Base-by-base conservation (phyloP, 177 flowering plant genomes). In the Tripterygium wilfordii region DNA sequence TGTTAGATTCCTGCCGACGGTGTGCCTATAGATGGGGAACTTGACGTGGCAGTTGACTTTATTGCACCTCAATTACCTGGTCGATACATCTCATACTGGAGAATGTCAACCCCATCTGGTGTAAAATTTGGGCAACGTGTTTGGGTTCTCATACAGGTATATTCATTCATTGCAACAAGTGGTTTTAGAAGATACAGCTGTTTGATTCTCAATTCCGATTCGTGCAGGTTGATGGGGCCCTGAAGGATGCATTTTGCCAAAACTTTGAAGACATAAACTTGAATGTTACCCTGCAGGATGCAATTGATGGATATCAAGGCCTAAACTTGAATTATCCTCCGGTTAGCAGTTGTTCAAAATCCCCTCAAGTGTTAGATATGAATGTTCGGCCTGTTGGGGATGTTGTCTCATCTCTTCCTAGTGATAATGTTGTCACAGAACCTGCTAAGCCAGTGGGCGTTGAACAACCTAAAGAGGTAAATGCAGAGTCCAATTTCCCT, bases 61-160 rank as follows among this genome's bases (percentile, higher is more conserved):
- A 67, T 48, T 20, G 81, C 99, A 15, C 99, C 97, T 15, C 51
- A 63, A 17, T 62, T 23, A 18, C 84, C 89, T 42, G 99, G 99
- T 35, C 73, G 77, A 12, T 86, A 86, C 57, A 57, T 72, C 21
- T 94, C 97, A 2, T 83, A 82, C 56, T 94, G 96, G 96, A 84
- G 78, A 66, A 58, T 94, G 92, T 66, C 88, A 31, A 53, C 74
- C 7, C 82, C 85, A 10, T 60, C 82, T 45, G 89, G 96, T 20
- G 65, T 62, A 8, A 68, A 62, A 53, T 87, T 87, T 66, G 97
- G 97, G 41, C 92, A 86, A 54, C 85, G 92, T 22, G 78, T 94
- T 45, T 94, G 99, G 99, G 96, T 83, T 54, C 71, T 79, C 9
- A 85, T 94, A 18, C 77, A 80, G 85, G 98, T 91, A 20, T 8